These are phyloP conservation scores for Effrenium voratum DNA, from an alignment of 73 alveolate species.

Conservation along the genomic window DNA sequence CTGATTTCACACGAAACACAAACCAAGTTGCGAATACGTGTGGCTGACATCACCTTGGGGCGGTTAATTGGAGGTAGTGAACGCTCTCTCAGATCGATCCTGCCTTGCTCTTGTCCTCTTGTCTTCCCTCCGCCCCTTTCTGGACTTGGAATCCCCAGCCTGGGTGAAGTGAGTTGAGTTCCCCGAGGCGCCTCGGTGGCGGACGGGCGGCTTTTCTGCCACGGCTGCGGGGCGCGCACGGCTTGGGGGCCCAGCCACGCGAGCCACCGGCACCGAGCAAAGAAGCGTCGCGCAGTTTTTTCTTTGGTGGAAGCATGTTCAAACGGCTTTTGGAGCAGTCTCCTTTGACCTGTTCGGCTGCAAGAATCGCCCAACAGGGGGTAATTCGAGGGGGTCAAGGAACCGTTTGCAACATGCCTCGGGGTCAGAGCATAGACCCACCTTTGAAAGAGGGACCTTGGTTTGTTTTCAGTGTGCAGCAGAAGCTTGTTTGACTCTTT, in stretches of 20 bases:
- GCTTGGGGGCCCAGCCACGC: background rate
- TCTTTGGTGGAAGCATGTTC: no score
- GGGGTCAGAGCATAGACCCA: no score
- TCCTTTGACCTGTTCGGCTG: no score
- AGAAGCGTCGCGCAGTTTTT: no score
- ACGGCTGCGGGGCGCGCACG: slow-evolving; percentile 89
- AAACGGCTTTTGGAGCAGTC: no score
- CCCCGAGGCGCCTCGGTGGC: slow-evolving; percentile 72
- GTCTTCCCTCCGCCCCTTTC: background rate
- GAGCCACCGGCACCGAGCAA: no score
- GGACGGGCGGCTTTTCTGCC: slow-evolving; percentile 87
- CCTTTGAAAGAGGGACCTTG: no score
- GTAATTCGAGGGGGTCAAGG: no score
- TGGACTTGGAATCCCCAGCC: background rate
- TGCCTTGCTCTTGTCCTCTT: background rate
- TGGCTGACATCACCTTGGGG: background rate
- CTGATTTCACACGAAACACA: background rate
- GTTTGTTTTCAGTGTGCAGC: no score
- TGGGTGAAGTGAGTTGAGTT: background rate
- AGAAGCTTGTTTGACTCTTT: no score
- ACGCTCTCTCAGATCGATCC: background rate
- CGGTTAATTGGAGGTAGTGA: background rate
- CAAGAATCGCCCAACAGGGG: no score
- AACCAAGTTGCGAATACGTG: background rate
- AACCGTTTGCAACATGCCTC: no score